A percentile compares a stretch with the other conserved stretches of the same genome.
Evolutionary conservation across 345 rosid genomes (phyloP).

Genomic region (Conringia planisiliqua): DNA sequence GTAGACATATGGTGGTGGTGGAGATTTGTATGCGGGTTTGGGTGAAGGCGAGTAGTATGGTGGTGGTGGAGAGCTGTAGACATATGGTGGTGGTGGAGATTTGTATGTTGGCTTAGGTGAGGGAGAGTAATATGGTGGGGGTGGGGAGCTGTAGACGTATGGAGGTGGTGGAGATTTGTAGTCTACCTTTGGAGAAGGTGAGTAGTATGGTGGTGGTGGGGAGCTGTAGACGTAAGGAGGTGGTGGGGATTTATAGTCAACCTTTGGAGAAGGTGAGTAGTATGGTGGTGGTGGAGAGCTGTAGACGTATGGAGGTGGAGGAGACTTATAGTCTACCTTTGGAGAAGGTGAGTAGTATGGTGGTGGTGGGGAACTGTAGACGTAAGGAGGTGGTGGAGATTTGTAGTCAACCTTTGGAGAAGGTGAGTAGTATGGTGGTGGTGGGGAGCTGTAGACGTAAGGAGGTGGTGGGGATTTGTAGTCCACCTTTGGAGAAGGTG

Average conservation of each 20-base stretch:
- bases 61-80: not conserved
- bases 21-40: not conserved
- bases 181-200: too few species aligned
- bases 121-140: not conserved
- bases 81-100: not conserved
- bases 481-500: too few species aligned
- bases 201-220: too few species aligned
- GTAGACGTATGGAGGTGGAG: too few species aligned
- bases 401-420: not conserved
- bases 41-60: not conserved
- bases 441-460: not conserved
- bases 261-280: too few species aligned
- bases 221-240: too few species aligned
- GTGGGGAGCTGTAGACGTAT: not conserved
- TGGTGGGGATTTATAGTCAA: too few species aligned
- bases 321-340: too few species aligned
- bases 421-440: not conserved
- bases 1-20: slow-evolving; percentile 9
- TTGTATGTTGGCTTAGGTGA: not conserved
- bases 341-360: not conserved
- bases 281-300: too few species aligned
- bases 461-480: too few species aligned
- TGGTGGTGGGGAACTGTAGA: not conserved
- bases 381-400: not conserved
- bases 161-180: not conserved